Evolutionary conservation across 1,139 yeast species (phyloP), one percentile per base, ranked within the genome.

Genomic region (Protomyces inundatus): DNA sequence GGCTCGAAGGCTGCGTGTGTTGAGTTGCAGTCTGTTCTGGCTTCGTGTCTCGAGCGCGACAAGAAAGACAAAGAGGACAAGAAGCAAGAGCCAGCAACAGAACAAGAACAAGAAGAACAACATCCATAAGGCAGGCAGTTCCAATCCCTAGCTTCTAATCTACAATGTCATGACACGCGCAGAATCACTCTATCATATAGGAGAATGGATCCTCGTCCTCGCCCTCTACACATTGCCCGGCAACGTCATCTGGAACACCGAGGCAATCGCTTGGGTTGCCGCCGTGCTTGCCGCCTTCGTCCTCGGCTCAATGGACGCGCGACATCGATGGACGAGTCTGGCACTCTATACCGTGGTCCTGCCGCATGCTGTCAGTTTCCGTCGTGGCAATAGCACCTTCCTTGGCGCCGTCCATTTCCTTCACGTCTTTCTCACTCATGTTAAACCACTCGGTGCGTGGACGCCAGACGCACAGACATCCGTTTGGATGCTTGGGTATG

Each of bases 291-390:
- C 16, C 7, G 52, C 50, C 33, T 14, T 56, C 33, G 39, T 36
- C 33, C 35, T 56, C 35, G 10, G 23, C 12, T 40, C 36, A 5
- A 33, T 51, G 35, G 62, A 51, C 16, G 55, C 54, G 6, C 52
- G 62, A 12, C 42, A 48, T 6, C 34, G 42, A n/a, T 58, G 62
- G 62, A 33, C 54, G 52, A 52, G 56, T n/a, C 36, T 58, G 5
- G n/a, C 52, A 6, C 56, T 58, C 35, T 58, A 58, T 42, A 55
- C 36, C 9, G 62, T 58, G 10, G 12, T 58, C 12, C 32, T 58
- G n/a, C 62, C 62, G 3, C 55, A 52, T 23, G 40, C 62, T 3
- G 50, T 58, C 10, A 32, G 14, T 9, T 50, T 9, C 6, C 32
- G 42, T 4, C 23, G 48, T 39, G 45, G 30, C 42, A 14, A 35